Evolutionary conservation across 2,329 filamentous ascomycete genomes (phyloP).

Genomic region (Trichoderma arundinaceum): DNA sequence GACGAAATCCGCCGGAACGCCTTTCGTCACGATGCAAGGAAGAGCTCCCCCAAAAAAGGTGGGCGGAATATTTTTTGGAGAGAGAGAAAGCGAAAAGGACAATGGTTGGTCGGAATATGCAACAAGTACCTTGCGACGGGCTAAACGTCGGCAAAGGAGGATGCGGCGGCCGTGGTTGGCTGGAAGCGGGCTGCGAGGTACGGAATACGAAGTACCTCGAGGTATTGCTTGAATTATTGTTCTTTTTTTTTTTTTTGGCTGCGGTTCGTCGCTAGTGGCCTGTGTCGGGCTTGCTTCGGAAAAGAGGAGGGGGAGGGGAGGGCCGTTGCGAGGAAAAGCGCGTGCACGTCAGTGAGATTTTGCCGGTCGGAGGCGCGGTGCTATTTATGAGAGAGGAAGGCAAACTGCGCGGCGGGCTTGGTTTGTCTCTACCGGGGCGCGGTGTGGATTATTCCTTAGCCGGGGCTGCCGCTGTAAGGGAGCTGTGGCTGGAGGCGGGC

Average conservation of each 20-base stretch:
- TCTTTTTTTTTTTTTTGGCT: conserved; percentile 29
- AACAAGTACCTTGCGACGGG: conserved; percentile 29
- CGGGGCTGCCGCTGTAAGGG: conserved; percentile 33
- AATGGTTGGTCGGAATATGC: conserved; percentile 30
- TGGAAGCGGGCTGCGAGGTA: not conserved
- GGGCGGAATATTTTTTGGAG: conserved; percentile 27
- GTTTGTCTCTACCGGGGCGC: conserved; percentile 49
- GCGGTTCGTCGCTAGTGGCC: not conserved
- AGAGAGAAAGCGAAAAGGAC: conserved; percentile 29
- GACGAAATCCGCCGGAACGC: conserved; percentile 25
- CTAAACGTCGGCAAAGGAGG: conserved; percentile 24
- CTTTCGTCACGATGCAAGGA: conserved; percentile 29
- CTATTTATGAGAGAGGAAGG: conserved; percentile 54
- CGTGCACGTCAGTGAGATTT: conserved; percentile 54
- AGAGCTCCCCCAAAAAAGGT: conserved; percentile 12
- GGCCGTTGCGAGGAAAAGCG: conserved; percentile 52
- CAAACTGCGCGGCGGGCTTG: conserved; percentile 44
- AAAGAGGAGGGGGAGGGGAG: conserved; percentile 34
- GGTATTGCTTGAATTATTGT: conserved; percentile 10
- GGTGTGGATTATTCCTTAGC: conserved; percentile 40
- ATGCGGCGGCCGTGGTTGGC: conserved; percentile 30
- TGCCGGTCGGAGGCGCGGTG: conserved; percentile 52
- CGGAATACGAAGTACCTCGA: conserved; percentile 24
- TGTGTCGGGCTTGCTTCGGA: conserved; percentile 14
- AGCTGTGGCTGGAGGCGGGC: conserved; percentile 32